Conservation (phyloP, 2,329 filamentous ascomycete genomes). For the Mycosphaerella sp. region DNA sequence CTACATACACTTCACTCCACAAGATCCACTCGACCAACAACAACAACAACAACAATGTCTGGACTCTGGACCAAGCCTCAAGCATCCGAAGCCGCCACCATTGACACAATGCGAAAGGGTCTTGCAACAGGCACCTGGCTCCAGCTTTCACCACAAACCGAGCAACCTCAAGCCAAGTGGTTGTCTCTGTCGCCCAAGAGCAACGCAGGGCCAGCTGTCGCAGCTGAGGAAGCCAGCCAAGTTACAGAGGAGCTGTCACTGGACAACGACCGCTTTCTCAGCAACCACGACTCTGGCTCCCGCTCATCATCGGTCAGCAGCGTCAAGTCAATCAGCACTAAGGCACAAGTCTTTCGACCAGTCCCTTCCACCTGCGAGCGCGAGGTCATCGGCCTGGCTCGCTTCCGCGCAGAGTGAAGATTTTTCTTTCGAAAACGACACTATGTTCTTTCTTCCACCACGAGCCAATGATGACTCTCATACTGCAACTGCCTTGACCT, state of each 20-base stretch:
- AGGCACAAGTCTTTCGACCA: neutral
- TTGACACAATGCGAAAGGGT: constrained; percentile 11
- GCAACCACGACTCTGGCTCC: constrained; percentile 7
- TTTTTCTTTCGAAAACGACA: neutral
- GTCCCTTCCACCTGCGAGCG: constrained; percentile 9
- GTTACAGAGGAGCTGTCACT: constrained; percentile 8
- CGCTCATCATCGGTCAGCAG: constrained; percentile 7
- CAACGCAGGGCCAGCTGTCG: constrained; percentile 6
- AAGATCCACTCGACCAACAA: neutral
- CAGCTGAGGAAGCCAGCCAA: neutral
- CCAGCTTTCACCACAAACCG: constrained; percentile 12
- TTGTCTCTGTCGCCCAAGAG: constrained; percentile 1
- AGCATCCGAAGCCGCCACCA: constrained; percentile 1
- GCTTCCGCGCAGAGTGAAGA: constrained; percentile 13
- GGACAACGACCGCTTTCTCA: constrained; percentile 8
- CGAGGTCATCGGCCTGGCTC: constrained; percentile 9
- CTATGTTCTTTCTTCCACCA: neutral
- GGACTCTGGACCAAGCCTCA: constrained; percentile 13
- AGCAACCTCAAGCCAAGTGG: constrained; percentile 8
- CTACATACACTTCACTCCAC: neutral
- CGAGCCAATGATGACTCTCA: neutral
- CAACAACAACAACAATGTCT: constrained; percentile 15
- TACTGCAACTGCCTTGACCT: neutral
- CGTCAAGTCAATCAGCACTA: constrained; percentile 4
- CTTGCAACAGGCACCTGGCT: constrained; percentile 20